Base-by-base conservation (phyloP, 257 asterid genomes). In the Coffea eugenioides region DNA sequence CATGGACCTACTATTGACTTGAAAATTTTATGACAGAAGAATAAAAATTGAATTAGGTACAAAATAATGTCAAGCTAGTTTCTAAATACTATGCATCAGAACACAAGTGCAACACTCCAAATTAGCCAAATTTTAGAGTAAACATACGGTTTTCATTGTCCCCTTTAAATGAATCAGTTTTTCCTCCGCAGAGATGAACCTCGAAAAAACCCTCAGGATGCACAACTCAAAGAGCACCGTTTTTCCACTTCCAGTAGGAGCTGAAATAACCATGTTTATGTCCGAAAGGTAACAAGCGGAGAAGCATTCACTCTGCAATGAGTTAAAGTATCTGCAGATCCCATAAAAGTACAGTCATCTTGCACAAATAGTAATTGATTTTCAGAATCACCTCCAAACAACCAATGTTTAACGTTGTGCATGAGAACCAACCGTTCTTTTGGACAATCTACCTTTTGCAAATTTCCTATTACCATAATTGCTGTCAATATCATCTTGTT, bases 161-260 rank as follows among this genome's bases (percentile, higher is more conserved):
- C 99, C 98, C 82, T 90, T 89, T 23, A 66, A 82, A 85, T 88
- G 95, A 77, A 81, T 83, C 88, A 95, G 89, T 34, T 74, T 86
- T 68, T 93, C 97, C 76, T 89, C 92, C 62, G 85, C 48, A n/a
- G 91, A 83, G 52, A 93, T 89, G 88, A 90, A 90, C 88, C 88
- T 95, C 80, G 99, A 92, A 80, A 93, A 91, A 86, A 92, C 93
- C 92, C 98, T 90, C 92, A 95, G 86, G 84, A 95, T 93, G 91
- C 99, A 95, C 78, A 95, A 86, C 90, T 95, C 99, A 80, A 95
- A 93, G 18, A 95, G 95, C 81, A 90, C 97, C 15, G 99, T 92
- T 88, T 93, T 95, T 61, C 98, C 98, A 87, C 99, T 95, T 87
- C 99, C 99, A 77, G 99, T 93, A 73, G 99, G 98, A 18, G 98